A percentile compares a stretch with the other conserved stretches of the same genome.
These are phyloP conservation scores for Chlamydomonas sp. DNA, from an alignment of 139 green algal species.

Conservation along the genomic window DNA sequence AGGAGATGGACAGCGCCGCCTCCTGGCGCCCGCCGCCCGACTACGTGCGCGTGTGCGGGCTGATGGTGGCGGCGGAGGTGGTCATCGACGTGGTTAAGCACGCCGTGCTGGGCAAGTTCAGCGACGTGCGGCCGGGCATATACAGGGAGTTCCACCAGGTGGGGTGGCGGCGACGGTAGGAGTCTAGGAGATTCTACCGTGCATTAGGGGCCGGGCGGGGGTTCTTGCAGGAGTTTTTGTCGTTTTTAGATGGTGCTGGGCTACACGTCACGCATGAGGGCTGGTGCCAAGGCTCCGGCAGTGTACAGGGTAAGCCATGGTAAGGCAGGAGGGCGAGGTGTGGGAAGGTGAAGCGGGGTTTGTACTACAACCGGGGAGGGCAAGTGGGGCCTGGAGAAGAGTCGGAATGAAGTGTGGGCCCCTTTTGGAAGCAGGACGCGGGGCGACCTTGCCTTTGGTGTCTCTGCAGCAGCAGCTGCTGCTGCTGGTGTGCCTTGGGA, in stretches of 20 bases:
- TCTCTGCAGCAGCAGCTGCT: too few species aligned
- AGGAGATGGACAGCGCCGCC: conserved; percentile 77
- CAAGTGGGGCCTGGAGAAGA: too few species aligned
- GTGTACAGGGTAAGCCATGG: too few species aligned
- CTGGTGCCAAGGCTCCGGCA: too few species aligned
- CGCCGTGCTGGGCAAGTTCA: conserved; percentile 92
- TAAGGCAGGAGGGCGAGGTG: too few species aligned
- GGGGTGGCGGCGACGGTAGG: neutral
- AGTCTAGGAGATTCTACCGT: neutral
- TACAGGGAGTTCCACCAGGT: conserved; percentile 77
- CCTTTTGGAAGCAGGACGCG: too few species aligned
- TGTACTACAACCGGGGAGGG: too few species aligned
- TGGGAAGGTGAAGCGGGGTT: too few species aligned
- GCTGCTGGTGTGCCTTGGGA: neutral
- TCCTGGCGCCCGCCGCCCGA: conserved; percentile 41
- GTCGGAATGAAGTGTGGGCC: too few species aligned
- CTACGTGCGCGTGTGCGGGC: conserved; percentile 56
- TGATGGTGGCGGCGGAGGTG: conserved; percentile 48
- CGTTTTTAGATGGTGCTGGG: too few species aligned
- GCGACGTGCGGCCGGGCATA: conserved; percentile 84
- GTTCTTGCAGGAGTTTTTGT: too few species aligned
- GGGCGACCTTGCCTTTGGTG: neutral
- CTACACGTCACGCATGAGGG: too few species aligned
- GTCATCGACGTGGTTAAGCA: conserved; percentile 92
- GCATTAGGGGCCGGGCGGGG: neutral